Base-by-base conservation (phyloP, 331 rosid species). In the Rosa hybrid region DNA sequence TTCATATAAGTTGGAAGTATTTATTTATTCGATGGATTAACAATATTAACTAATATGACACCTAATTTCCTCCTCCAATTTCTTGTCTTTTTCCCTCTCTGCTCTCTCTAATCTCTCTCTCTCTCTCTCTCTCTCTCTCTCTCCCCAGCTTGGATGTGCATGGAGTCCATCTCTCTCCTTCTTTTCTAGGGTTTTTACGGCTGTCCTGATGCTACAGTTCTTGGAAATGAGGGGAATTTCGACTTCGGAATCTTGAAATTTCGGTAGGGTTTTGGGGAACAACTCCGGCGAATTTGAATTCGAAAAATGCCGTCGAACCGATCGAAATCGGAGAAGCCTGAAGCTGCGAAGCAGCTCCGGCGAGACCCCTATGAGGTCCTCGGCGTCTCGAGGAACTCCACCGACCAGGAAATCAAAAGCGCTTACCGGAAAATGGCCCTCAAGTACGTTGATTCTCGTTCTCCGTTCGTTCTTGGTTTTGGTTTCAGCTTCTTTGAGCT, bases 381-480 rank as follows among this genome's bases (percentile, higher is more conserved):
- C 50, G 95, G 97, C 62, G 92, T 96, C 86, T 88, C 90, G 3
- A 86, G 90, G 81, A 92, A 71, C 91, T 92, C 97, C 59, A 86
- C 91, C 41, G 99, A 93, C 88, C 99, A 93, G 86, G 99, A 93
- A 88, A 96, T 96, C 87, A 96, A 93, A 79, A 83, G 92, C 73
- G 98, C 98, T 49, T 93, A 96, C 82, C 87, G 99, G 18, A 92
- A 87, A 89, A 85, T 93, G 98, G 99, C 99, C 3, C 99, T 96
- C 82, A 96, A 90, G 99, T 96, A 92, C 53, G 97, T 80, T 76
- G 18, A 12, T 12, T 44, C 25, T 76, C 63, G 1, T 17, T 44
- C 48, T 38, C 10, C 12, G 5, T 18, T 46, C 59, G 9, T 38
- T 74, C 12, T 9, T 46, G 34, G 78, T 57, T 71, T 64, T 38